Evolutionary conservation across 352 stramenopile species (phyloP).

Genomic region (Pelagophyceae sp.): DNA sequence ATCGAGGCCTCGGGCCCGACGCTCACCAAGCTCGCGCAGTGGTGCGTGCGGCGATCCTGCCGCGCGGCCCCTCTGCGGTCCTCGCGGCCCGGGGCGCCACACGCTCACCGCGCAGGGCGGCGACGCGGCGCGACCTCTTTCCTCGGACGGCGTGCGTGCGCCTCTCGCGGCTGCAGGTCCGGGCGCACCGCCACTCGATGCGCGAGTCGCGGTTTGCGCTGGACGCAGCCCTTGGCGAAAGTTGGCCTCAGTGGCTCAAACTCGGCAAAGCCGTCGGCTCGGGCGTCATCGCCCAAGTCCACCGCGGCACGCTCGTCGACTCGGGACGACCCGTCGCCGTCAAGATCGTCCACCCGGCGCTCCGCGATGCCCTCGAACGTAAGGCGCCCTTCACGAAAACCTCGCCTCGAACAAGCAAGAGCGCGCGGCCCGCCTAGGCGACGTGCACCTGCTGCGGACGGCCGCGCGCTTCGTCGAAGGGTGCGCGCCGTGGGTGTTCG

Average conservation of each 20-base stretch:
- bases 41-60: no score
- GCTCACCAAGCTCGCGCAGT: constrained; percentile 1
- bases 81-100: no score
- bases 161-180: neutral
- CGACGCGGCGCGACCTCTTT: constrained; percentile 2
- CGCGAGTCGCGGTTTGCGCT: neutral
- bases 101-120: no score
- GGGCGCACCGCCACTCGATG: neutral
- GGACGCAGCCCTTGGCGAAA: neutral
- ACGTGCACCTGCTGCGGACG: neutral
- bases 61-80: no score
- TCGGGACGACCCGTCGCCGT: constrained; percentile 3
- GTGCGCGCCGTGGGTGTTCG: neutral
- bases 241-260: neutral
- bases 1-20: neutral
- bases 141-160: neutral
- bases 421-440: no score
- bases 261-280: neutral
- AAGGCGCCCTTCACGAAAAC: no score
- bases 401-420: no score
- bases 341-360: constrained; percentile 7
- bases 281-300: neutral
- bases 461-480: neutral
- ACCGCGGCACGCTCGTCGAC: neutral
- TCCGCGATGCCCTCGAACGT: neutral